Percentiles rank a stretch among this genome's conserved stretches.
These are phyloP conservation scores for Apiotrichum gamsii DNA, from an alignment of 1,284 basidiomycete genomes.

Conservation along the genomic window DNA sequence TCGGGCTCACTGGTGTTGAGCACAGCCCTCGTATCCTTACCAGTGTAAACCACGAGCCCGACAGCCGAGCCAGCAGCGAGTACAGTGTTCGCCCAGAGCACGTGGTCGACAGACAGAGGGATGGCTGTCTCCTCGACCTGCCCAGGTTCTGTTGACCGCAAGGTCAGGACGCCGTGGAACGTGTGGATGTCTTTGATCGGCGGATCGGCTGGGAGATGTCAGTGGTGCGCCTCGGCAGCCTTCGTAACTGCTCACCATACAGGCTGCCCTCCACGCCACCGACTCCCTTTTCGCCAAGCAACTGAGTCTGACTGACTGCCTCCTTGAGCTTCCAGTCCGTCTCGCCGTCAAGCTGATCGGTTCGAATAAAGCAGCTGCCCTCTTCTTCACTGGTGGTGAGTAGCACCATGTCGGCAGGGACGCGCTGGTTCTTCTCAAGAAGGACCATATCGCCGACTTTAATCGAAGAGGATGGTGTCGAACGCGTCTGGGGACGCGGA, in stretches of 20 bases:
- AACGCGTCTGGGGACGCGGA: conserved; percentile 49
- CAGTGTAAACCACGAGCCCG: conserved; percentile 90
- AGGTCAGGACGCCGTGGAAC: conserved; percentile 86
- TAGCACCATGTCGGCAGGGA: conserved; percentile 90
- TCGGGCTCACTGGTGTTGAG: conserved; percentile 98
- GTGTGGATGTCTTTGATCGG: conserved; percentile 96
- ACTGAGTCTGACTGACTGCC: conserved; percentile 77
- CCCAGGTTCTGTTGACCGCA: conserved; percentile 53
- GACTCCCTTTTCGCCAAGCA: conserved; percentile 62
- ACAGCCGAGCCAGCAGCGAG: conserved; percentile 90
- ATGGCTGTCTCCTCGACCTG: conserved; percentile 59
- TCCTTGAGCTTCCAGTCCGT: conserved; percentile 98
- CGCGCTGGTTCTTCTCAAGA: conserved; percentile 93
- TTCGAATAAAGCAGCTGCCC: conserved; percentile 94
- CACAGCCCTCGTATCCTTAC: conserved; percentile 90
- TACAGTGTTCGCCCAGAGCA: conserved; percentile 96
- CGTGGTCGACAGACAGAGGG: conserved; percentile 85
- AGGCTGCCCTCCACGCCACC: conserved; percentile 72
- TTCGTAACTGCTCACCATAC: not conserved
- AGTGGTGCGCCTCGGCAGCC: conserved; percentile 1
- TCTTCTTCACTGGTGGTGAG: conserved; percentile 70
- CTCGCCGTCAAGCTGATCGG: conserved; percentile 97
- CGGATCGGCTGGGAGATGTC: conserved; percentile 63
- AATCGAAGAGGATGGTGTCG: conserved; percentile 79
- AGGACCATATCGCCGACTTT: conserved; percentile 87